phyloP scores from a whole-genome alignment of 495 filamentous ascomycete genomes.

The Hypoxylon lenormandii region DNA sequence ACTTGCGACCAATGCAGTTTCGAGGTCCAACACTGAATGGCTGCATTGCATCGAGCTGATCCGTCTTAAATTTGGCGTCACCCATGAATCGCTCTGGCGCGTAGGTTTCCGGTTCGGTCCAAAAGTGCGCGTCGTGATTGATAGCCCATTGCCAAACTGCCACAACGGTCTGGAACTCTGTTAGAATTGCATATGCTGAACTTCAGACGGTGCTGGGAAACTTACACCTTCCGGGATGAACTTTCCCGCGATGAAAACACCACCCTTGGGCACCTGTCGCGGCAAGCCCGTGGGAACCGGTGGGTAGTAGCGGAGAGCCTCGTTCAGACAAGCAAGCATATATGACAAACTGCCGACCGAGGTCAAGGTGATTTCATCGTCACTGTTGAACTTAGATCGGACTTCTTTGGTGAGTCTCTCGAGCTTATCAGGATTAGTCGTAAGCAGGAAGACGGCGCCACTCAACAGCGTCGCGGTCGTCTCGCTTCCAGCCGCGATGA shows the following conservation, averaged over 20 bases:
- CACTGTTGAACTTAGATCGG: slow-evolving; percentile 55
- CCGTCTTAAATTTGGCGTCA: slow-evolving; percentile 55
- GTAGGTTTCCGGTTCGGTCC: slow-evolving; percentile 61
- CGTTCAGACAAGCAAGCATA: slow-evolving; percentile 64
- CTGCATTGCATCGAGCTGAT: slow-evolving; percentile 61
- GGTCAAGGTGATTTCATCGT: slow-evolving; percentile 60
- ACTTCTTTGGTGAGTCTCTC: slow-evolving; percentile 60
- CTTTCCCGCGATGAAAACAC: slow-evolving; percentile 60
- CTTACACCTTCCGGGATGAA: slow-evolving; percentile 57
- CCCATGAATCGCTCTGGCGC: slow-evolving; percentile 65
- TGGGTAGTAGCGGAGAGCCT: slow-evolving; percentile 64
- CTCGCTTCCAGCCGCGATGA: slow-evolving; percentile 64
- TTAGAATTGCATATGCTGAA: neutral
- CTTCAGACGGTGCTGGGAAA: neutral
- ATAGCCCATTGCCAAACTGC: slow-evolving; percentile 63
- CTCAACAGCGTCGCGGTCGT: slow-evolving; percentile 65
- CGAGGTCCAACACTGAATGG: slow-evolving; percentile 67
- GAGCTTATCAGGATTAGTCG: slow-evolving; percentile 55
- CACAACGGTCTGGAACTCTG: slow-evolving; percentile 60
- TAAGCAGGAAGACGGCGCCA: slow-evolving; percentile 59
- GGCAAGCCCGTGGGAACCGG: slow-evolving; percentile 62
- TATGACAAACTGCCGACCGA: slow-evolving; percentile 59
- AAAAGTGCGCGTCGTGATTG: slow-evolving; percentile 56
- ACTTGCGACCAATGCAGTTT: slow-evolving; percentile 69
- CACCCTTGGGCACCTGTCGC: slow-evolving; percentile 57